A percentile compares a stretch with the other conserved stretches of the same genome.
Conservation (phyloP, 331 rosid genomes). For the Pyracantha coccinea region DNA sequence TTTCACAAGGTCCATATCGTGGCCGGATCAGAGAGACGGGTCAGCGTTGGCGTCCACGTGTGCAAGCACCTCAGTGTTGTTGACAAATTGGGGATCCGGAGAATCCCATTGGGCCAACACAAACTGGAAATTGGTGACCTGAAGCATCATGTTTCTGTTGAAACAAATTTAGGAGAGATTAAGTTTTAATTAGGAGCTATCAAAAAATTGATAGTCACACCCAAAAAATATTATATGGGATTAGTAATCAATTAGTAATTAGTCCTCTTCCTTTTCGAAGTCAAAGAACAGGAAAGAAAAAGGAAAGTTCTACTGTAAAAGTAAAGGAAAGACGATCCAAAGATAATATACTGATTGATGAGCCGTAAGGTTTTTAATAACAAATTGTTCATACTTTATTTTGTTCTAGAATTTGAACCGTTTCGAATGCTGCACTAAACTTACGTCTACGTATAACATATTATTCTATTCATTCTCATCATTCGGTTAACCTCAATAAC, state of each 20-base stretch:
- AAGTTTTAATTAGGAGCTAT: conserved; percentile 1
- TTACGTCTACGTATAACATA: no score
- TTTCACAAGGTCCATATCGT: conserved; percentile 52
- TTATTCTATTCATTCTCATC: no score
- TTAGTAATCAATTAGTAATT: not conserved
- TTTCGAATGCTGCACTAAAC: no score
- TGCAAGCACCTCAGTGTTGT: conserved; percentile 72
- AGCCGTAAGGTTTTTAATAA: not conserved
- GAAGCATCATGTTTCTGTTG: conserved; percentile 47
- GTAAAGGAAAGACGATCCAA: not conserved
- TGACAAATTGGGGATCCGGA: conserved; percentile 61
- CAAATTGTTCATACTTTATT: no score
- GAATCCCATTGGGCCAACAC: conserved; percentile 78
- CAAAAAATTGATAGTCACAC: not conserved
- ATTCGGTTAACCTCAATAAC: no score
- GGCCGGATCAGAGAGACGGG: conserved; percentile 41
- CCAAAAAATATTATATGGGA: not conserved
- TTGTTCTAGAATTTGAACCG: no score
- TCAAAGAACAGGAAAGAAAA: not conserved
- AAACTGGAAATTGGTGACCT: conserved; percentile 64
- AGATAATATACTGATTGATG: not conserved
- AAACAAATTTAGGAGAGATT: conserved; percentile 15
- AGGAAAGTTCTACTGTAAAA: not conserved
- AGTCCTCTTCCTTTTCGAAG: not conserved
- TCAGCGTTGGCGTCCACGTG: conserved; percentile 43